A percentile compares a stretch with the other conserved stretches of the same genome.
These are phyloP conservation scores for Spinacia oleracea DNA, from an alignment of 179 eudicot genomes.

Conservation along the genomic window DNA sequence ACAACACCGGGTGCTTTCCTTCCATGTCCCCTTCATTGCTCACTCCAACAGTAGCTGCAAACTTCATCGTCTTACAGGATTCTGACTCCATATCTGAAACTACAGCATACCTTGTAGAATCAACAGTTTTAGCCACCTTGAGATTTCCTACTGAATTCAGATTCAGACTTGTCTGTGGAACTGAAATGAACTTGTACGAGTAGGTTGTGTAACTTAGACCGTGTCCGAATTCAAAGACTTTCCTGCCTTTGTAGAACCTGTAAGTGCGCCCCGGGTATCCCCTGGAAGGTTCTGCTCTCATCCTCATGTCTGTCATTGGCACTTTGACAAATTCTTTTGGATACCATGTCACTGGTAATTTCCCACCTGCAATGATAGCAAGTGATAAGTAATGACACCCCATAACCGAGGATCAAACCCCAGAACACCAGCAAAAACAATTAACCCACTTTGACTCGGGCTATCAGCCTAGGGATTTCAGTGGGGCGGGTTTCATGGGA, in stretches of 20 bases:
- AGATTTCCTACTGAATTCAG: constrained; percentile 34
- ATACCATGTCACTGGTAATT: constrained; percentile 85
- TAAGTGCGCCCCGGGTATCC: constrained; percentile 95
- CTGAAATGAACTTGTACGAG: constrained; percentile 49
- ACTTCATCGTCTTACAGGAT: constrained; percentile 44
- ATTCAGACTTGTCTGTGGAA: constrained; percentile 37
- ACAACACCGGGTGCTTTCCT: constrained; percentile 69
- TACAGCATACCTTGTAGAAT: constrained; percentile 26
- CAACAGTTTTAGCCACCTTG: constrained; percentile 16
- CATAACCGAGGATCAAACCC: not conserved
- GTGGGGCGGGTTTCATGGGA: too few relatives aligned
- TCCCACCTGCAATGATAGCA: constrained; percentile 61
- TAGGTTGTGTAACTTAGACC: constrained; percentile 76
- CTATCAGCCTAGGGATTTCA: too few relatives aligned
- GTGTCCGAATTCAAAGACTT: constrained; percentile 73
- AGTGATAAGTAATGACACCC: not conserved
- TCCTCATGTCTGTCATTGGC: constrained; percentile 98
- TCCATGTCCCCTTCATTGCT: constrained; percentile 62
- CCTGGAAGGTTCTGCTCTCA: constrained; percentile 64
- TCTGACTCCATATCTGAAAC: constrained; percentile 47
- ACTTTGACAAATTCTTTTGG: constrained; percentile 60
- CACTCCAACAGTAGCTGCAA: constrained; percentile 48
- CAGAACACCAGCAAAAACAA: not conserved
- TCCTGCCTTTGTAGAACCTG: constrained; percentile 74
- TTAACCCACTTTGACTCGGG: too few relatives aligned